Base-by-base conservation (phyloP, 2,329 filamentous ascomycete genomes). In the Claviceps pazoutovae region DNA sequence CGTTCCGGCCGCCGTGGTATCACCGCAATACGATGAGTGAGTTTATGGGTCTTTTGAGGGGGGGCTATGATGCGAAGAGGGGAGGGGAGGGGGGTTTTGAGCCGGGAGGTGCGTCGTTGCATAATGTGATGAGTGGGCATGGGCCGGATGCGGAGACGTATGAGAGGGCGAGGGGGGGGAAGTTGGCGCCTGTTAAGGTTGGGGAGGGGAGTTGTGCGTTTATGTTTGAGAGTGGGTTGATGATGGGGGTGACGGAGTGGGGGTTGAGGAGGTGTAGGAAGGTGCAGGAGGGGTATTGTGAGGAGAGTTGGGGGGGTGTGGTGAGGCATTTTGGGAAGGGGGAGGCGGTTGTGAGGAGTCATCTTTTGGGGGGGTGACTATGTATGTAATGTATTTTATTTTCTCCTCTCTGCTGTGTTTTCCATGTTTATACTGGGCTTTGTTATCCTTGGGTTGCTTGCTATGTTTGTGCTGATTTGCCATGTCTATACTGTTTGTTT, bases 241-340 rank as follows among this genome's bases (percentile, higher is more conserved):
- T 86, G 80, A 71, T 87, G 3, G 83, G 83, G 0, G 81, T 87
- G 19, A 84, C 83, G 1, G 79, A 84, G 50, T 88, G 83, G 83
- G 83, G 82, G 0, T 66, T 79, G 51, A 65, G 69, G 58, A 74
- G 78, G 54, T 93, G 75, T 53, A 64, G 68, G 55, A 78, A 77
- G 64, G 71, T 78, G 14, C 77, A 80, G 71, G 53, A 57, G 38
- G 55, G 55, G 2, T 57, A 57, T n/a, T 52, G 81, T 62, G 79
- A 82, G 53, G 85, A 94, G 71, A 90, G 86, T 64, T 95, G 88
- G 88, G 81, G 74, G 30, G 76, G 76, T 0, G 68, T 86, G 50
- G 78, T 79, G 66, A 74, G 80, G 44, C 78, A 84, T 61, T 86
- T 83, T 73, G 67, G 68, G 61, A 61, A 60, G 59, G 65, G 67